Evolutionary conservation across 1,139 yeast species (phyloP).

Genomic region (Blastobotrys proliferans): DNA sequence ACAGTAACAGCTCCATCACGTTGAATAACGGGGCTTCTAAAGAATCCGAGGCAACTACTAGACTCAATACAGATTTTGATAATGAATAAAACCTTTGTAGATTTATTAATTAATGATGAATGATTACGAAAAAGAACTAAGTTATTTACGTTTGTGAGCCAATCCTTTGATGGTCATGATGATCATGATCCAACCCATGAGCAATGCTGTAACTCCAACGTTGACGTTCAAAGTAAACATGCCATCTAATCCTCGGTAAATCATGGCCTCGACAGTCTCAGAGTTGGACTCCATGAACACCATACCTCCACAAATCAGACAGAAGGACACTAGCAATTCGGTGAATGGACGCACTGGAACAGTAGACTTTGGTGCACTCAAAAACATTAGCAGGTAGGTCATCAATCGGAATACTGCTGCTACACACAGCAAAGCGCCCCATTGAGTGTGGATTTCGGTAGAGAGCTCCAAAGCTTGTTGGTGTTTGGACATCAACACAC

Average conservation of each 20-base stretch:
- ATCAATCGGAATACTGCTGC: constrained; percentile 73
- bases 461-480: constrained; percentile 76
- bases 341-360: constrained; percentile 69
- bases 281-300: constrained; percentile 91
- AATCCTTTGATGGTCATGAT: constrained; percentile 44
- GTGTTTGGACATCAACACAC: constrained; percentile 93
- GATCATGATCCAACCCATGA: constrained; percentile 90
- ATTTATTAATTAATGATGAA: background rate
- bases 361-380: constrained; percentile 45
- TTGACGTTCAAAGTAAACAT: constrained; percentile 88
- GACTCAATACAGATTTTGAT: constrained; percentile 5
- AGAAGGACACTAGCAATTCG: constrained; percentile 73
- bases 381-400: constrained; percentile 58
- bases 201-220: constrained; percentile 68
- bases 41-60: constrained; percentile 2
- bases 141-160: constrained; percentile 4
- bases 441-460: constrained; percentile 77
- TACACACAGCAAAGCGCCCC: constrained; percentile 80
- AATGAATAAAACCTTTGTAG: background rate
- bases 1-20: too few relatives aligned
- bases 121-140: background rate
- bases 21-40: background rate
- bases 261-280: constrained; percentile 76
- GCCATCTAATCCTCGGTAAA: constrained; percentile 77
- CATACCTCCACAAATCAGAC: constrained; percentile 81